Evolutionary conservation across 345 rosid species (phyloP), one percentile per base, ranked within the genome.

Genomic region (Brassica carinata): DNA sequence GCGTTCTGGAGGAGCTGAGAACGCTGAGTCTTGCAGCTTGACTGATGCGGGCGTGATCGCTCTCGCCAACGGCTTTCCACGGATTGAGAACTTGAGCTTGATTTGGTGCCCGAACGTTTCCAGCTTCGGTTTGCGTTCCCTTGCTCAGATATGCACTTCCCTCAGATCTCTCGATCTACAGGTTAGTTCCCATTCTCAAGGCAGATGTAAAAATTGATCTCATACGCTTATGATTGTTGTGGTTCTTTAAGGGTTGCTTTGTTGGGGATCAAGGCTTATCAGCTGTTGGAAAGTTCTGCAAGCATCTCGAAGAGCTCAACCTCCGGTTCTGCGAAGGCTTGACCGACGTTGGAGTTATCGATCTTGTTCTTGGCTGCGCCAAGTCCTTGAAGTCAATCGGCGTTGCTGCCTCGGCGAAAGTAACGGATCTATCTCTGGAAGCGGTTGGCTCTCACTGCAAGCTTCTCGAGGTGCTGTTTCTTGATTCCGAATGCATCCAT

Each of bases 291-390:
- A 85, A 85, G 71, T 84, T 82, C 71, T 91, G 97, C 82, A 86
- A 87, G 83, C 87, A 86, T 30, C 94, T 94, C 19, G 91, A 88
- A 83, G 90, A 88, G 58, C 74, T 95, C 76, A 93, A 90, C 79
- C 82, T 95, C 83, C 89, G 91, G n/a, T 93, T 91, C 83, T 95
- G 98, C 69, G 98, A 95, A 82, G 92, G 94, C 71, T 86, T 93
- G 80, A 95, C 90, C 11, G 99, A 92, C 76, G 72, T 68, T 14
- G 97, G 99, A 62, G 75, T 93, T 88, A 83, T 89, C 72, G 87
- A 89, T 68, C 83, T 93, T 76, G 89, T 87, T 64, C 38, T 77
- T 73, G 90, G 90, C 19, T 83, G 92, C 74, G 91, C 93, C 48
- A 89, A 84, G 80, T 86, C 94, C 27, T 76, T 95, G 36, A 91